These are phyloP conservation scores for Microsporum audouinii DNA, from an alignment of 2,329 filamentous ascomycete genomes.

Conservation along the genomic window DNA sequence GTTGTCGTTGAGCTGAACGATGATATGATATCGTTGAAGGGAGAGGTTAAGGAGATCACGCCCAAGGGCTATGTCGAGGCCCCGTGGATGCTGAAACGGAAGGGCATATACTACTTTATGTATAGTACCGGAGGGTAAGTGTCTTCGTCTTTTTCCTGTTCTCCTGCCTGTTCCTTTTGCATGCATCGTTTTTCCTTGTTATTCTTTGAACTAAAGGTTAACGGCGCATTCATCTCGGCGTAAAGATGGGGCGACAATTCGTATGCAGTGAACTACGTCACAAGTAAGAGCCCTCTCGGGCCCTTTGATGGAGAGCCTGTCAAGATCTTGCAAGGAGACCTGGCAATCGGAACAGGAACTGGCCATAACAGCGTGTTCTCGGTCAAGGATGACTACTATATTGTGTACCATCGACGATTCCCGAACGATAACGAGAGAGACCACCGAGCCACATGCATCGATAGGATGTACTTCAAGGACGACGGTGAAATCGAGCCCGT, in stretches of 20 bases:
- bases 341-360: slow-evolving; percentile 23
- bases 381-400: slow-evolving; percentile 34
- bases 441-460: slow-evolving; percentile 39
- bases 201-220: not conserved
- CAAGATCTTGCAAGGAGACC: slow-evolving; percentile 28
- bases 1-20: slow-evolving; percentile 35
- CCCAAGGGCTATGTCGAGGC: slow-evolving; percentile 38
- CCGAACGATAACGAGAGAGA: slow-evolving; percentile 37
- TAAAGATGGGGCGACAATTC: slow-evolving; percentile 37
- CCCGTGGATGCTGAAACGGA: slow-evolving; percentile 35
- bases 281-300: slow-evolving; percentile 30
- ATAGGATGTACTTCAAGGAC: slow-evolving; percentile 39
- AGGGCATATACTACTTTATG: slow-evolving; percentile 36
- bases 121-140: slow-evolving; percentile 34
- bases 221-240: not conserved
- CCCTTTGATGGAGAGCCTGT: slow-evolving; percentile 31
- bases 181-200: not conserved
- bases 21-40: slow-evolving; percentile 37
- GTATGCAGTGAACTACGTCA: slow-evolving; percentile 38
- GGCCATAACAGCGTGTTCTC: slow-evolving; percentile 36
- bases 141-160: not conserved
- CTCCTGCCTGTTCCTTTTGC: not conserved
- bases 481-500: slow-evolving; percentile 36
- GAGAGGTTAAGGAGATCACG: slow-evolving; percentile 38
- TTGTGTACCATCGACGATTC: slow-evolving; percentile 38